Evolutionary conservation across 352 stramenopile species (phyloP).

Genomic region (Globisporangium iwayamae): DNA sequence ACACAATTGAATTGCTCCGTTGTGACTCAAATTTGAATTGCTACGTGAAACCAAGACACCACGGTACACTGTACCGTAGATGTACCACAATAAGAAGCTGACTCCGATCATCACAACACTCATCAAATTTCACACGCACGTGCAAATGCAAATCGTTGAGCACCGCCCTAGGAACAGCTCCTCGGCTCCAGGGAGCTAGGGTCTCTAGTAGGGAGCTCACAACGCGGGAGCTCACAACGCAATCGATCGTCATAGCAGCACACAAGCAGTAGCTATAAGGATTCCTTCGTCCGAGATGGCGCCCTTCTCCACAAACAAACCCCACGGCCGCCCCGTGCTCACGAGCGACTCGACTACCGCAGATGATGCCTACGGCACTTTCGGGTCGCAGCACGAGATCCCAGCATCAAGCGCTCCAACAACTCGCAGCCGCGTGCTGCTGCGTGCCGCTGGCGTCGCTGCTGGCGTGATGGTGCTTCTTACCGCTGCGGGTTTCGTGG

Average conservation of each 20-base stretch:
- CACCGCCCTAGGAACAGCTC: not conserved
- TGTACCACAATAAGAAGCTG: too few species aligned
- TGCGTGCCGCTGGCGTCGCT: slow-evolving; percentile 1
- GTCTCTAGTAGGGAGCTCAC: too few species aligned
- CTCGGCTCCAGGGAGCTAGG: not conserved
- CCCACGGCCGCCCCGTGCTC: not conserved
- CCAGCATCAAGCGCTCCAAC: not conserved
- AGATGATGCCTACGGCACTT: slow-evolving; percentile 10
- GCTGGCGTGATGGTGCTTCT: slow-evolving; percentile 6
- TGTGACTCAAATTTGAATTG: too few species aligned
- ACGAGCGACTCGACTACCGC: not conserved
- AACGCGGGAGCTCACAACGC: not conserved
- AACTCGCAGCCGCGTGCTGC: not conserved
- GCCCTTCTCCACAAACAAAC: not conserved
- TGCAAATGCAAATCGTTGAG: not conserved
- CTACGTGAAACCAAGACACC: too few species aligned
- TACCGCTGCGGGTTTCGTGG: not conserved
- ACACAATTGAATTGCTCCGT: too few species aligned
- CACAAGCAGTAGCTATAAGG: not conserved
- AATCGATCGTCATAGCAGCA: not conserved
- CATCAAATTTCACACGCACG: not conserved
- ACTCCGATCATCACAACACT: not conserved
- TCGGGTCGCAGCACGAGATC: not conserved
- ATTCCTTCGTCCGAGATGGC: not conserved
- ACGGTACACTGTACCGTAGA: too few species aligned